Evolutionary conservation across 2,329 filamentous ascomycete genomes (phyloP).

Genomic region (Domatiomyces catenatus): DNA sequence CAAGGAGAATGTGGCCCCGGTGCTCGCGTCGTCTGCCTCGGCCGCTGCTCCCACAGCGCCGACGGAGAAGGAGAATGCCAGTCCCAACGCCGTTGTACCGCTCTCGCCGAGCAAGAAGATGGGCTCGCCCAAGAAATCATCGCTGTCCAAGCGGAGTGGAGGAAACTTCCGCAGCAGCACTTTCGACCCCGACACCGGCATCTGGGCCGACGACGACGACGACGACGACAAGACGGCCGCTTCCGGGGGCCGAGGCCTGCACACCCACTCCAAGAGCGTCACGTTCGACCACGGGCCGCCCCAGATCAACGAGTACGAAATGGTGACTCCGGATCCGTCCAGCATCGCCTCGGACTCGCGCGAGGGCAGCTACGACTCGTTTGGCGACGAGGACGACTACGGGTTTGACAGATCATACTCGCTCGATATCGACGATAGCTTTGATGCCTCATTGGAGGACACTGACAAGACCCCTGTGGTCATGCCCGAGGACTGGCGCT

Average conservation of each 20-base stretch:
- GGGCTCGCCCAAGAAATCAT: slow-evolving; percentile 74
- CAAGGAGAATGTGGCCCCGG: slow-evolving; percentile 30
- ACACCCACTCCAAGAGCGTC: slow-evolving; percentile 87
- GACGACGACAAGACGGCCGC: slow-evolving; percentile 42
- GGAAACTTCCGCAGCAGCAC: slow-evolving; percentile 24
- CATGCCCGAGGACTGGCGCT: slow-evolving; percentile 90
- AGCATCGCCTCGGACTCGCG: slow-evolving; percentile 78
- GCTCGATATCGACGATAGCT: slow-evolving; percentile 65
- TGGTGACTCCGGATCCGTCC: slow-evolving; percentile 92
- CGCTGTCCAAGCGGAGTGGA: slow-evolving; percentile 54
- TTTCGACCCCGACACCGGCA: slow-evolving; percentile 53
- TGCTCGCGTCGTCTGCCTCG: slow-evolving; percentile 17
- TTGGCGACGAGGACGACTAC: slow-evolving; percentile 57
- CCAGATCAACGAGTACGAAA: slow-evolving; percentile 93
- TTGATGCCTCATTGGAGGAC: slow-evolving; percentile 88
- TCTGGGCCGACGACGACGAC: slow-evolving; percentile 53
- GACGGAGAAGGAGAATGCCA: slow-evolving; percentile 2
- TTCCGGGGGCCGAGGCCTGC: slow-evolving; percentile 47
- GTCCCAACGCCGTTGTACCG: slow-evolving; percentile 18
- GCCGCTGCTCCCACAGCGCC: slow-evolving; percentile 29
- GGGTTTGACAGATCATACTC: slow-evolving; percentile 44
- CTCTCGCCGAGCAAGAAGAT: slow-evolving; percentile 52
- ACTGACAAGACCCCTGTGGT: slow-evolving; percentile 96
- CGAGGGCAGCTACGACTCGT: slow-evolving; percentile 82
- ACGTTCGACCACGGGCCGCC: slow-evolving; percentile 91